Conservation (phyloP, 2,329 filamentous ascomycete species). For the Remersonia thermophila region DNA sequence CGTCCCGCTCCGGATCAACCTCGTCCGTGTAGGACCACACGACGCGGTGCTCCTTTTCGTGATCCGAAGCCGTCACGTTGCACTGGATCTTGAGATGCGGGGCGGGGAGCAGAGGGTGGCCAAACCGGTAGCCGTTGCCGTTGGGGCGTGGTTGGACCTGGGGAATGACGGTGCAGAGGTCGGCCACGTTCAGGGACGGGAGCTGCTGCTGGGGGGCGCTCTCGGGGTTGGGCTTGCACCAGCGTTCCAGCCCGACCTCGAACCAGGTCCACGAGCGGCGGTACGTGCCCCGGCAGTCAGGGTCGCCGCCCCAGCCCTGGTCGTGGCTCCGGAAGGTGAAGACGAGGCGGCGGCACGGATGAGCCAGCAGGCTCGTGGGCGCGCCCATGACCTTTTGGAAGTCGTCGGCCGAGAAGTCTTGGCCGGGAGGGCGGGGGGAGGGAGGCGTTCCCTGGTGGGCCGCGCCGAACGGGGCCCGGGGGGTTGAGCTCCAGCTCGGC, state of each 20-base stretch:
- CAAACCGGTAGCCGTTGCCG: constrained; percentile 6
- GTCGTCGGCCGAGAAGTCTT: constrained; percentile 22
- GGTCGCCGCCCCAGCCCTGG: constrained; percentile 41
- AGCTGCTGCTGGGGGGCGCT: background rate
- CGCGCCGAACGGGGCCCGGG: constrained; percentile 11
- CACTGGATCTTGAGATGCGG: constrained; percentile 34
- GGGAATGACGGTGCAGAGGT: constrained; percentile 11
- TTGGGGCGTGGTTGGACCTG: constrained; percentile 5
- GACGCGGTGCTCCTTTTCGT: constrained; percentile 31
- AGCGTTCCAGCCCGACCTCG: constrained; percentile 47
- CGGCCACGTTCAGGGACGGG: constrained; percentile 5
- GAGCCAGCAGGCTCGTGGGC: constrained; percentile 28
- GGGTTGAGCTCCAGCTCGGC: constrained; percentile 17
- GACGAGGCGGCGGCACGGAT: constrained; percentile 47
- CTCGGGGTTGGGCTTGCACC: constrained; percentile 29
- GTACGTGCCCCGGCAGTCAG: constrained; percentile 27
- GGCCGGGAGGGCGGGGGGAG: constrained; percentile 9
- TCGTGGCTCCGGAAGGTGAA: constrained; percentile 46
- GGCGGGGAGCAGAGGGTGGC: constrained; percentile 25
- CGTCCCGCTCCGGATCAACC: constrained; percentile 22
- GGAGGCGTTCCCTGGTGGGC: constrained; percentile 2
- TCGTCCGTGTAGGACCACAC: constrained; percentile 43
- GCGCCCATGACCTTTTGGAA: constrained; percentile 28
- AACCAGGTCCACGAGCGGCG: constrained; percentile 48
- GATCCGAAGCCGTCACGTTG: constrained; percentile 28